Evolutionary conservation across 1,139 yeast species (phyloP).

Genomic region (Saccharomyces hybrid): DNA sequence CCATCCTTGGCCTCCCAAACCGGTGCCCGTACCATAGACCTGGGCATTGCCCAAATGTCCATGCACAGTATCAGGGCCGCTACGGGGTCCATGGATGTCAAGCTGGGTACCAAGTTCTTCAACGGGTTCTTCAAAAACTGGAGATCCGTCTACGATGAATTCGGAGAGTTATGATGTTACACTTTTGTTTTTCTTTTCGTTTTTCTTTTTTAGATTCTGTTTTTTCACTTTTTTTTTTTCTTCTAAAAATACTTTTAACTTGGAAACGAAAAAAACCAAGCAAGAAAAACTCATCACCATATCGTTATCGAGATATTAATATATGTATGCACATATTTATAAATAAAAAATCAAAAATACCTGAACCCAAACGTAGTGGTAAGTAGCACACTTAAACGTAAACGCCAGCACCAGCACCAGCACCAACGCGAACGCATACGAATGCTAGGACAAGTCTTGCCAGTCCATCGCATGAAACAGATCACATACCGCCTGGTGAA

Average conservation of each 20-base stretch:
- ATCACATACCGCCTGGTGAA: neutral
- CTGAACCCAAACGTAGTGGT: neutral
- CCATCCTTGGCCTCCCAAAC: constrained; percentile 56
- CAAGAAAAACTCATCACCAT: neutral
- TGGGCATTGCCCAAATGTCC: constrained; percentile 70
- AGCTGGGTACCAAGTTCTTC: constrained; percentile 59
- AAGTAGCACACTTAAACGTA: neutral
- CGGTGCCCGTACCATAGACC: constrained; percentile 69
- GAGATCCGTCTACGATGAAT: constrained; percentile 43
- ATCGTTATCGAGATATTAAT: neutral
- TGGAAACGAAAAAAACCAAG: neutral
- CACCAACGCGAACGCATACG: neutral
- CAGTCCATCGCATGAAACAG: neutral
- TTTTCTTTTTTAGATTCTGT: neutral
- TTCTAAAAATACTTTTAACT: neutral
- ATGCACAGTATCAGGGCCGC: constrained; percentile 81
- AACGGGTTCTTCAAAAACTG: constrained; percentile 53
- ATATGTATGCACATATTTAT: neutral
- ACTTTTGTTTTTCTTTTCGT: neutral
- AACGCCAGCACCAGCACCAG: no score
- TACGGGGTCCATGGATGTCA: constrained; percentile 63
- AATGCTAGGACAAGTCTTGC: neutral
- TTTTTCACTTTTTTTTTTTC: neutral
- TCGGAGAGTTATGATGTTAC: constrained; percentile 35
- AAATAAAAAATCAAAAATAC: neutral